Evolutionary conservation across 73 alveolate genomes (phyloP).

Genomic region (Tetrahymena borealis): DNA sequence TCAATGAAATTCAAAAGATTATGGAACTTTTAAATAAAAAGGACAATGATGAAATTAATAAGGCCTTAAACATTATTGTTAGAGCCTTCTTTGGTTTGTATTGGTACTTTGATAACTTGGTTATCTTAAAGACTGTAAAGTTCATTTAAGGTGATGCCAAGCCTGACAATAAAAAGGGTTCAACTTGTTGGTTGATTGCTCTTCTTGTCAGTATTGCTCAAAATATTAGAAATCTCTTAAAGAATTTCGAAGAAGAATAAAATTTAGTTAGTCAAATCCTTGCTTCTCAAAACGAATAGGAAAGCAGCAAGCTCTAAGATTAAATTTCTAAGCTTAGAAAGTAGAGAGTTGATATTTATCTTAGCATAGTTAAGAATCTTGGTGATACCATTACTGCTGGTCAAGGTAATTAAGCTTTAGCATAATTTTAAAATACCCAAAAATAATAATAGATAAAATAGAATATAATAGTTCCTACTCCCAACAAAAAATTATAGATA

Average conservation of each 20-base stretch:
- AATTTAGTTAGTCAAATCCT: background rate
- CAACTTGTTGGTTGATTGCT: slow-evolving; percentile 59
- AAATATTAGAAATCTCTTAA: background rate
- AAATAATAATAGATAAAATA: too few relatives aligned
- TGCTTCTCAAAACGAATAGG: background rate
- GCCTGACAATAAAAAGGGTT: slow-evolving; percentile 49
- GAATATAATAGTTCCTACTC: too few relatives aligned
- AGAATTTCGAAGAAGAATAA: background rate
- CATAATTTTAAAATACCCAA: background rate
- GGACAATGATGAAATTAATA: slow-evolving; percentile 24
- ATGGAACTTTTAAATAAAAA: slow-evolving; percentile 21
- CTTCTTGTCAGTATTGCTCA: slow-evolving; percentile 2
- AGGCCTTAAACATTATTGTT: slow-evolving; percentile 36
- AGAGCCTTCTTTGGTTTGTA: slow-evolving; percentile 63
- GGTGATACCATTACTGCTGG: slow-evolving; percentile 1
- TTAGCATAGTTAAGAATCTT: background rate
- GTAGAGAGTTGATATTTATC: background rate
- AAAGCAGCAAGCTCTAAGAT: background rate
- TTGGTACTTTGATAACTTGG: slow-evolving; percentile 66
- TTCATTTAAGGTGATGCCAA: slow-evolving; percentile 58
- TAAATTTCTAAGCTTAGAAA: background rate
- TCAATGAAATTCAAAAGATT: slow-evolving; percentile 60
- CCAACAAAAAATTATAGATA: too few relatives aligned
- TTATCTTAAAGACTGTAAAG: slow-evolving; percentile 51
- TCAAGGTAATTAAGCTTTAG: background rate